phyloP scores from a whole-genome alignment of 2,329 filamentous ascomycete species.

The Pleurostoma richardsiae region DNA sequence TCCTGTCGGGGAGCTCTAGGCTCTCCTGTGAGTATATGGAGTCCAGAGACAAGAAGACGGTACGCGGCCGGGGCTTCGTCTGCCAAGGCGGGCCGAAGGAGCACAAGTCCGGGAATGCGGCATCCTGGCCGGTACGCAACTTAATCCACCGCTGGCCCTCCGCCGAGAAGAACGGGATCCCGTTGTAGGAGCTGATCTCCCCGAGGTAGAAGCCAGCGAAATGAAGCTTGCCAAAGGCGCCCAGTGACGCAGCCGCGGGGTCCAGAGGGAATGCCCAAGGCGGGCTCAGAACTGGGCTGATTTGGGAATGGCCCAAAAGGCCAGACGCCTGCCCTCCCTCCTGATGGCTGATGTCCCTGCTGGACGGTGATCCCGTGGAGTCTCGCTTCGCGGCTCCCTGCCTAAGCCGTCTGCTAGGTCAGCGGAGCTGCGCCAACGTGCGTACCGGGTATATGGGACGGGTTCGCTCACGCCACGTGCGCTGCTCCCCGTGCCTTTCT shows the following conservation, averaged over 20 bases:
- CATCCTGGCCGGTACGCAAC: conserved; percentile 33
- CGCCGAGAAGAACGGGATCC: conserved; percentile 42
- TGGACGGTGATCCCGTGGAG: no score
- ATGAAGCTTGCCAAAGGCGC: conserved; percentile 26
- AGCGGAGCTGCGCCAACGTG: no score
- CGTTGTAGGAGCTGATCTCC: conserved; percentile 38
- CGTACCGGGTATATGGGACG: no score
- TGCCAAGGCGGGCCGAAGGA: neutral
- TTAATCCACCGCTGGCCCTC: conserved; percentile 43
- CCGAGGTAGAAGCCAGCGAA: conserved; percentile 42
- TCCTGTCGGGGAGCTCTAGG: conserved; percentile 28
- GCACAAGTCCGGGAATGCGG: conserved; percentile 18
- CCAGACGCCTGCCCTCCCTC: no score
- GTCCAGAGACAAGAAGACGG: neutral
- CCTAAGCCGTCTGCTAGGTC: no score
- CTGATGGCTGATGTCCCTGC: no score
- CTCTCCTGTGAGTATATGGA: neutral
- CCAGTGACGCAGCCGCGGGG: no score
- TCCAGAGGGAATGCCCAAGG: no score
- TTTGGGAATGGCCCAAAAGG: no score
- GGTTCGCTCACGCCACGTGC: no score
- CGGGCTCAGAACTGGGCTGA: no score
- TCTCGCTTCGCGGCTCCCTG: no score
- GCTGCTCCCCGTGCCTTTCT: neutral
- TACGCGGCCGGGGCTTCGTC: neutral